These are phyloP conservation scores for Backusella westeae DNA, from an alignment of 192 early-diverging fungal species.

Conservation along the genomic window DNA sequence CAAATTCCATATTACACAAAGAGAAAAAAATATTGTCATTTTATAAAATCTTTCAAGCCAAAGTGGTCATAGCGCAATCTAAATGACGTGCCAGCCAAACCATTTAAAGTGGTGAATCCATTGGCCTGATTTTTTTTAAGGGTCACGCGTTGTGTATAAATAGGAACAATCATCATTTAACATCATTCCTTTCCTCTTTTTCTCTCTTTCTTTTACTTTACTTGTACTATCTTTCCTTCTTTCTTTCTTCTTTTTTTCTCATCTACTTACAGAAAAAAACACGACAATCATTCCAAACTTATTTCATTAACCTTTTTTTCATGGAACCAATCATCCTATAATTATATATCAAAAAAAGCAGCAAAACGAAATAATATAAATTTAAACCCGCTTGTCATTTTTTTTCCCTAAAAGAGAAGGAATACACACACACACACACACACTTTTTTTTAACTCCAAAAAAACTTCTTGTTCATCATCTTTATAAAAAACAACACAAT, in stretches of 20 bases:
- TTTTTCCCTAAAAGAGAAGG: not conserved
- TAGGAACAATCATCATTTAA: not conserved
- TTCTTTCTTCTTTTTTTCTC: not conserved
- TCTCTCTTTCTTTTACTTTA: not conserved
- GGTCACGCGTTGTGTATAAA: conserved; percentile 3
- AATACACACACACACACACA: not conserved
- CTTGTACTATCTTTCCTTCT: not conserved
- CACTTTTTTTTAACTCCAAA: not conserved
- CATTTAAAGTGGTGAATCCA: not conserved
- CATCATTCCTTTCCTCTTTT: not conserved
- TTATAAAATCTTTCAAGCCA: not conserved
- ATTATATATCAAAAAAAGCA: not conserved
- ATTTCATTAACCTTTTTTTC: not conserved
- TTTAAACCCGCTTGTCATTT: not conserved
- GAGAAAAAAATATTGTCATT: conserved; percentile 7
- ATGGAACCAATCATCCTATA: not conserved
- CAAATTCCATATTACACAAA: not conserved
- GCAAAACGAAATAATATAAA: not conserved
- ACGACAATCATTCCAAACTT: not conserved
- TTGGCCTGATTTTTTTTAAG: not conserved
- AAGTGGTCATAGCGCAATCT: conserved; percentile 16
- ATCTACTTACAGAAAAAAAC: conserved; percentile 1
- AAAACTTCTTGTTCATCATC: not conserved
- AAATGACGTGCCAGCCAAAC: conserved; percentile 8
- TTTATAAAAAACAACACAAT: not conserved